Percentiles rank a stretch among this genome's conserved stretches.
These are phyloP conservation scores for Ustilago xerochloae DNA, from an alignment of 1,284 basidiomycete species.

Conservation along the genomic window DNA sequence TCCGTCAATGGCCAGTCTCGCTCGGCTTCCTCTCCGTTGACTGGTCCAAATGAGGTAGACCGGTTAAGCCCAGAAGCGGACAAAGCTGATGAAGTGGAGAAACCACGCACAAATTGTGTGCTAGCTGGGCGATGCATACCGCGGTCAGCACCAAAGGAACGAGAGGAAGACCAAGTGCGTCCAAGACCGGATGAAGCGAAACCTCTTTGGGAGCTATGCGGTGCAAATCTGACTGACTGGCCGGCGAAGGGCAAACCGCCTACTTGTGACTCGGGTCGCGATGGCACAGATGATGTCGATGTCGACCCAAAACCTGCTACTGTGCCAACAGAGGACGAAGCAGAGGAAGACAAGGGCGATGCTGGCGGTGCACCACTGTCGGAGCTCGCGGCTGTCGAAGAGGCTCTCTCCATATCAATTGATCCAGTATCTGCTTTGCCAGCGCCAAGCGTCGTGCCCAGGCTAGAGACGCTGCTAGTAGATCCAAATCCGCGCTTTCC, in stretches of 20 bases:
- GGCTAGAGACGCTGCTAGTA: slow-evolving; percentile 40
- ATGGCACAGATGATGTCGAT: slow-evolving; percentile 17
- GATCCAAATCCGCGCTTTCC: slow-evolving; percentile 37
- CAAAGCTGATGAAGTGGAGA: slow-evolving; percentile 33
- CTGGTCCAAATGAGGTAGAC: slow-evolving; percentile 16
- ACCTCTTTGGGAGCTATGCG: slow-evolving; percentile 7
- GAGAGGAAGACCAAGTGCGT: slow-evolving; percentile 23
- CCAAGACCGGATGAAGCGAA: slow-evolving; percentile 16
- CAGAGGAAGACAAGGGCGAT: slow-evolving; percentile 29
- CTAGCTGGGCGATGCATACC: slow-evolving; percentile 22
- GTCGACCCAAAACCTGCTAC: slow-evolving; percentile 7
- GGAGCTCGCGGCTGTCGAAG: slow-evolving; percentile 35
- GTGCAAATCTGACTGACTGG: slow-evolving; percentile 26
- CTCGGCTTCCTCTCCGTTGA: slow-evolving; percentile 4
- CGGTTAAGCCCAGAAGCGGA: slow-evolving; percentile 37
- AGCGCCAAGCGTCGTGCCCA: slow-evolving; percentile 34
- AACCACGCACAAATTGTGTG: slow-evolving; percentile 40
- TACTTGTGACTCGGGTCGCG: slow-evolving; percentile 19
- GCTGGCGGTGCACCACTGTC: slow-evolving; percentile 26
- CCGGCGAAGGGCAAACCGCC: slow-evolving; percentile 7
- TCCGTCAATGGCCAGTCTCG: slow-evolving; percentile 47
- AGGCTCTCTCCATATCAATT: slow-evolving; percentile 23
- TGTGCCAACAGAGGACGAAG: slow-evolving; percentile 33
- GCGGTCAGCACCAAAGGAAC: slow-evolving; percentile 12
- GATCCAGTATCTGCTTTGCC: slow-evolving; percentile 16